Conservation (phyloP, 768 basidiomycete genomes). For the Russula vinacea region DNA sequence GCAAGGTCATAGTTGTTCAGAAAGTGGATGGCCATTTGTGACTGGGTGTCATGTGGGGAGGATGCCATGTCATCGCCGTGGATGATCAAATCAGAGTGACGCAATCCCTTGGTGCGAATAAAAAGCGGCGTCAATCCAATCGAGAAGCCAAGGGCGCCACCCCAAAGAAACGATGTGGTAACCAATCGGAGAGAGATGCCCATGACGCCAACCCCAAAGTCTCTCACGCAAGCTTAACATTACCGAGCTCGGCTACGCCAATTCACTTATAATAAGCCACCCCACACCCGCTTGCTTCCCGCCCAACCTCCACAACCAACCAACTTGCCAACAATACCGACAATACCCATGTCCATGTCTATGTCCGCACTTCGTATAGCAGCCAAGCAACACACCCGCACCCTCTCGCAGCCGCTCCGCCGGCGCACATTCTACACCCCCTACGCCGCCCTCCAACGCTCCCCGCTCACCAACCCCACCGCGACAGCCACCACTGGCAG, state of each 20-base stretch:
- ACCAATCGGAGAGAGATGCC: conserved; percentile 21
- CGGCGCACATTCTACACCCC: conserved; percentile 63
- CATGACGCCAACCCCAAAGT: not conserved
- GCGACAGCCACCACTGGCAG: too few relatives aligned
- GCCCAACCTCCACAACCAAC: not conserved
- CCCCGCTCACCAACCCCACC: conserved; percentile 35
- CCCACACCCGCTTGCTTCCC: not conserved
- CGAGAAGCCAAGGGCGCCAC: not conserved
- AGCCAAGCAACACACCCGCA: conserved; percentile 33
- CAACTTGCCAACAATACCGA: too few relatives aligned
- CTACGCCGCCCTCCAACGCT: conserved; percentile 50
- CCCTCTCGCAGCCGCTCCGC: conserved; percentile 33
- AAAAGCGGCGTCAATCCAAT: not conserved
- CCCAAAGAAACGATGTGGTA: conserved; percentile 17
- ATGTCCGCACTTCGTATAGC: conserved; percentile 36
- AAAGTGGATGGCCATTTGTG: not conserved
- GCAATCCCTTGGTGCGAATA: not conserved
- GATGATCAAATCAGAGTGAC: not conserved
- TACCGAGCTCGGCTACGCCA: not conserved
- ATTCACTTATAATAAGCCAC: conserved; percentile 12
- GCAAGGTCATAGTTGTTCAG: not conserved
- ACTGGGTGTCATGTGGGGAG: not conserved
- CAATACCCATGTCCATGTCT: not conserved
- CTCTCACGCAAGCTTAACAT: not conserved
- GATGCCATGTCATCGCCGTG: conserved; percentile 3